Percentiles rank a stretch among this genome's conserved stretches.
phyloP scores from a whole-genome alignment of 768 basidiomycete species.

The Pisolithus orientalis region DNA sequence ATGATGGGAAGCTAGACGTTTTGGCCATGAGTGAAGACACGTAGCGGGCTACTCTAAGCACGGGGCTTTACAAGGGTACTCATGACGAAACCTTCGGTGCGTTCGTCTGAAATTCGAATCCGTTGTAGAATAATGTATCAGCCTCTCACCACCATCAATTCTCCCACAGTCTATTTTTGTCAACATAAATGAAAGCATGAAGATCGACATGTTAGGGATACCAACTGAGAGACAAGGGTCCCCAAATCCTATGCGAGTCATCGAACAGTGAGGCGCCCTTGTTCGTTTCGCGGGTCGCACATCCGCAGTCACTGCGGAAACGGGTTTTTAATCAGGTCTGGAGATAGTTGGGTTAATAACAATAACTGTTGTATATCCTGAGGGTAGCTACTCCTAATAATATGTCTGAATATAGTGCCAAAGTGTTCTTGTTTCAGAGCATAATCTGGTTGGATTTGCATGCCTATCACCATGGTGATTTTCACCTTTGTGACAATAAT shows the following conservation, averaged over 20 bases:
- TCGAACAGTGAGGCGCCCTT: conserved; percentile 46
- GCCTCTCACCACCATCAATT: conserved; percentile 50
- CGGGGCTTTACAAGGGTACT: conserved; percentile 66
- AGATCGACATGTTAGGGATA: conserved; percentile 78
- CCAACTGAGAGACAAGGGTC: conserved; percentile 32
- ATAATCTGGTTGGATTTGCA: no score
- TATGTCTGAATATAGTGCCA: no score
- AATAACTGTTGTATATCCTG: no score
- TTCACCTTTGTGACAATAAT: no score
- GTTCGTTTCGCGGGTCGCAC: conserved; percentile 57
- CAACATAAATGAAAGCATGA: conserved; percentile 84
- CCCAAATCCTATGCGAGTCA: conserved; percentile 41
- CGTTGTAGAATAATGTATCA: not conserved
- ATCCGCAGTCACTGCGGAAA: no score
- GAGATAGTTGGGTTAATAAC: no score
- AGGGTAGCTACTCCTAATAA: no score
- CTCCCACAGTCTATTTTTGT: conserved; percentile 78
- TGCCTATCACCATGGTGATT: no score
- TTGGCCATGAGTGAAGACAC: conserved; percentile 74
- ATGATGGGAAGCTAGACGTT: conserved; percentile 85
- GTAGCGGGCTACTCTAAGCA: conserved; percentile 45
- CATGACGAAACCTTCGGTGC: conserved; percentile 61
- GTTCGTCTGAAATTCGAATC: conserved; percentile 11
- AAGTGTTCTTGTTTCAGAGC: no score
- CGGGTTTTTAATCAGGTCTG: no score